phyloP scores from a whole-genome alignment of 306 rosid genomes.

The Glycine latifolia region DNA sequence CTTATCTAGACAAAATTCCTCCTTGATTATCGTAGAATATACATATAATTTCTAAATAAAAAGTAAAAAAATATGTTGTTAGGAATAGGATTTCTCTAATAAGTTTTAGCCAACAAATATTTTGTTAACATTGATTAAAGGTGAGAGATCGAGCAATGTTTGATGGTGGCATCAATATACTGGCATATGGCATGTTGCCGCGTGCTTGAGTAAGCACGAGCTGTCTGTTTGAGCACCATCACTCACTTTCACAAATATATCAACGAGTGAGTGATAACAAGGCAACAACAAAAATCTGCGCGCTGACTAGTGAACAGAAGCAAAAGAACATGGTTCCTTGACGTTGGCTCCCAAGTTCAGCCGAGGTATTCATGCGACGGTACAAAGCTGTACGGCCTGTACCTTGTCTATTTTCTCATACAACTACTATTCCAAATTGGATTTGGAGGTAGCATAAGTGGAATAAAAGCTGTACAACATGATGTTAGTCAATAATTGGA shows the following conservation, averaged over 20 bases:
- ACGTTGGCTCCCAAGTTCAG: conserved; percentile 1
- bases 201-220: conserved; percentile 49
- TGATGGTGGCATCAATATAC: too few relatives aligned
- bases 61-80: too few relatives aligned
- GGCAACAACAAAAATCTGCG: too few relatives aligned
- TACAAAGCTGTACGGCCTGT: neutral
- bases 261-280: neutral
- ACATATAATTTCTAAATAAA: too few relatives aligned
- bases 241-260: neutral
- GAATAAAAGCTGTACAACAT: neutral
- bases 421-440: neutral
- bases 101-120: too few relatives aligned
- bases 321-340: conserved; percentile 7
- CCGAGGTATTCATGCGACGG: neutral
- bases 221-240: conserved; percentile 35
- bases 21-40: too few relatives aligned
- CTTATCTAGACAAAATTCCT: too few relatives aligned
- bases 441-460: neutral
- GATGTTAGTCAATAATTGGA: conserved; percentile 1
- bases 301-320: neutral
- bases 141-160: too few relatives aligned
- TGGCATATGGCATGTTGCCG: neutral
- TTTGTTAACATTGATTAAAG: too few relatives aligned
- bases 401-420: neutral
- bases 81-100: too few relatives aligned